Conservation (phyloP, 1,284 basidiomycete species). For the Fomitopsis schrenkii region DNA sequence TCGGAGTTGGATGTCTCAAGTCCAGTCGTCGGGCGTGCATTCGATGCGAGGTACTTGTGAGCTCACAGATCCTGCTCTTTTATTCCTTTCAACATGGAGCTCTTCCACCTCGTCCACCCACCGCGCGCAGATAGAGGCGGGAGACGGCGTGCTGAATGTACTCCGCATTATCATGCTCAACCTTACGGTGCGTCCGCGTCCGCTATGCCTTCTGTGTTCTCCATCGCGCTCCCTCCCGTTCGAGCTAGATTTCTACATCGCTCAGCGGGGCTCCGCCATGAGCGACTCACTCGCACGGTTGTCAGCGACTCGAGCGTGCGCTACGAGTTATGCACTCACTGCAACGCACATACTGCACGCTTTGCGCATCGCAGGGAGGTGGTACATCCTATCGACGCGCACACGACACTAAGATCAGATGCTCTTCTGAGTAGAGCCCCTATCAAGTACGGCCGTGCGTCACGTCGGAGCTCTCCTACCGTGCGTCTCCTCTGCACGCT, state of each 20-base stretch:
- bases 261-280: too few relatives aligned
- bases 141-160: conserved; percentile 27
- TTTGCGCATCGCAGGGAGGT: not conserved
- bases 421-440: too few relatives aligned
- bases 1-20: conserved; percentile 41
- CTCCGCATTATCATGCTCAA: conserved; percentile 33
- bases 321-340: too few relatives aligned
- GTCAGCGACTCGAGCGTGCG: too few relatives aligned
- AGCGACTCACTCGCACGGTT: not conserved
- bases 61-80: not conserved
- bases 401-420: too few relatives aligned
- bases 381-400: too few relatives aligned
- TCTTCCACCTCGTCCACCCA: too few relatives aligned
- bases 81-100: not conserved
- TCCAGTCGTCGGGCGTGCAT: conserved; percentile 30
- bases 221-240: not conserved
- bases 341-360: too few relatives aligned
- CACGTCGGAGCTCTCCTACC: not conserved
- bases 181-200: conserved; percentile 16
- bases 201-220: too few relatives aligned
- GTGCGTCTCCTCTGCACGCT: not conserved
- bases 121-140: conserved; percentile 21
- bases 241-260: not conserved
- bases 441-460: too few relatives aligned
- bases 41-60: conserved; percentile 36